phyloP scores from a whole-genome alignment of 1,139 yeast species.

The Pichia sp. region DNA sequence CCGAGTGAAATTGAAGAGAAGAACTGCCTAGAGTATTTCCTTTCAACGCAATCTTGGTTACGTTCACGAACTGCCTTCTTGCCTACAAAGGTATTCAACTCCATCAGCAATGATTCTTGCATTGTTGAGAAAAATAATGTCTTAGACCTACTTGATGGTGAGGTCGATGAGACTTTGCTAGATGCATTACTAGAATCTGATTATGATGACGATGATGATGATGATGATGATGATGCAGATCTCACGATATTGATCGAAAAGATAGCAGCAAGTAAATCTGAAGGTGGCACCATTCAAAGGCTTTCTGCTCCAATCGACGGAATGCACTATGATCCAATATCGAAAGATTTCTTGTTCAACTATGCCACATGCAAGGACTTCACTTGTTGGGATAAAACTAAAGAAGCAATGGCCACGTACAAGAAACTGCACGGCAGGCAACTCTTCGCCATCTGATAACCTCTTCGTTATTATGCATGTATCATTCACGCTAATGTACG shows the following conservation, averaged over 20 bases:
- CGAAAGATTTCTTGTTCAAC: constrained; percentile 3
- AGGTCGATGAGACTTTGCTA: constrained; percentile 7
- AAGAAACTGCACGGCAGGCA: constrained; percentile 2
- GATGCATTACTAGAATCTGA: constrained; percentile 52
- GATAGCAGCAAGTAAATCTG: not conserved
- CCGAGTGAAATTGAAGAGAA: constrained; percentile 96
- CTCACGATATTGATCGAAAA: constrained; percentile 1
- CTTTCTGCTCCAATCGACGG: not conserved
- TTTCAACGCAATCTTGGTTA: constrained; percentile 76
- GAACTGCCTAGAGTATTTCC: constrained; percentile 83
- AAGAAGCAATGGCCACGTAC: constrained; percentile 2
- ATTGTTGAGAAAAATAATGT: constrained; percentile 1
- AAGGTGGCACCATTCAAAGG: constrained; percentile 1
- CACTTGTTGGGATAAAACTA: constrained; percentile 2
- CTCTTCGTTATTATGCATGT: too few species aligned
- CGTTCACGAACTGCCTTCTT: constrained; percentile 78
- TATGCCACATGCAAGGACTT: constrained; percentile 4
- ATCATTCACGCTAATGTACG: too few species aligned
- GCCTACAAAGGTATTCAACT: constrained; percentile 5
- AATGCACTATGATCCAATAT: constrained; percentile 4
- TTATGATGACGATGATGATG: constrained; percentile 1
- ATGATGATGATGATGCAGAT: too few species aligned
- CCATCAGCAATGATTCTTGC: constrained; percentile 6
- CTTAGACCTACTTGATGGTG: constrained; percentile 4
- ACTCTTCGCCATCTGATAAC: constrained; percentile 1